A percentile compares a stretch with the other conserved stretches of the same genome.
phyloP scores from a whole-genome alignment of 2,329 filamentous ascomycete genomes.

The Verticillium zaregamsianum region DNA sequence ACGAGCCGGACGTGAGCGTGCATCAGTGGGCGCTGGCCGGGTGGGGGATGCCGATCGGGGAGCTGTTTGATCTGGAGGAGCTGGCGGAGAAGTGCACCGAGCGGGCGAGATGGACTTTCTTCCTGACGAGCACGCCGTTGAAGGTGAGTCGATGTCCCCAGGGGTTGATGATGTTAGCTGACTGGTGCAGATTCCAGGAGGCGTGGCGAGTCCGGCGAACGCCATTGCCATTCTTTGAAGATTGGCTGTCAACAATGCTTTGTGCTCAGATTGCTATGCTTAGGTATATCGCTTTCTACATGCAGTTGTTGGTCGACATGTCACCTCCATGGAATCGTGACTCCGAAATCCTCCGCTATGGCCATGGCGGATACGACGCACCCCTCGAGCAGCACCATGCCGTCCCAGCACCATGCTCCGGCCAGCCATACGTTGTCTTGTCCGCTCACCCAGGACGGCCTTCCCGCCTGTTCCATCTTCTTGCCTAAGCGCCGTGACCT shows the following conservation, averaged over 20 bases:
- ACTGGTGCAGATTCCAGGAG: slow-evolving; percentile 23
- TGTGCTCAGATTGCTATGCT: neutral
- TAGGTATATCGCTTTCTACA: neutral
- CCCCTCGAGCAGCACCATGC: slow-evolving; percentile 58
- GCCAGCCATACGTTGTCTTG: slow-evolving; percentile 49
- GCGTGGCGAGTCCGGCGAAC: slow-evolving; percentile 33
- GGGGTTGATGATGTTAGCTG: neutral
- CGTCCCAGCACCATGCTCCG: slow-evolving; percentile 62
- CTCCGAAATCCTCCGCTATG: slow-evolving; percentile 47
- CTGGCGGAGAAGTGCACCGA: slow-evolving; percentile 46
- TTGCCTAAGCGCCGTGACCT: slow-evolving; percentile 3
- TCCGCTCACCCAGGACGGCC: slow-evolving; percentile 44
- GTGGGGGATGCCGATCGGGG: slow-evolving; percentile 40
- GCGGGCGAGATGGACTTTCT: slow-evolving; percentile 38
- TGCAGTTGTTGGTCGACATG: neutral
- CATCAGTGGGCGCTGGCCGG: slow-evolving; percentile 21
- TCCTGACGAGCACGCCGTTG: slow-evolving; percentile 33
- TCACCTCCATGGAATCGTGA: slow-evolving; percentile 33
- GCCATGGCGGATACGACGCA: slow-evolving; percentile 56
- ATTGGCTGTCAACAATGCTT: neutral
- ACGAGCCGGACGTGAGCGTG: slow-evolving; percentile 18
- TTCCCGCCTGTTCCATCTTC: slow-evolving; percentile 2
- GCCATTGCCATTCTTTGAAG: slow-evolving; percentile 28
- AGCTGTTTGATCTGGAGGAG: slow-evolving; percentile 28
- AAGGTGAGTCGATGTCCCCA: slow-evolving; percentile 15